phyloP scores from a whole-genome alignment of 192 early-diverging fungal genomes.

The Lobosporangium transversale region DNA sequence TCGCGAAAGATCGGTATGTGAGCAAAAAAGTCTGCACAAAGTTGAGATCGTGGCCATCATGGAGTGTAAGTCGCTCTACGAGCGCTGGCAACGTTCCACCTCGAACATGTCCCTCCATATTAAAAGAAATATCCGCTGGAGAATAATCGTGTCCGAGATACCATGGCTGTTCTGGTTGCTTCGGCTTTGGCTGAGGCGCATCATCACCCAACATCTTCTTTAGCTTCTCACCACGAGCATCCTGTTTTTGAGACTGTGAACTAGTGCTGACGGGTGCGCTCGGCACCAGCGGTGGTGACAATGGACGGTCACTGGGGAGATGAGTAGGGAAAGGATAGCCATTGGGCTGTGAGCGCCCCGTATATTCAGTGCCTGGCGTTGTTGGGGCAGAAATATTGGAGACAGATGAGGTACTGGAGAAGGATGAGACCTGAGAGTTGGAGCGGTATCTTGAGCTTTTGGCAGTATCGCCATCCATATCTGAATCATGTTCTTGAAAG shows the following conservation, averaged over 20 bases:
- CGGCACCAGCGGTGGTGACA: constrained; percentile 40
- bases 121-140: constrained; percentile 79
- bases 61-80: constrained; percentile 89
- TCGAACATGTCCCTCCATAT: constrained; percentile 88
- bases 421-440: constrained; percentile 31
- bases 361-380: constrained; percentile 29
- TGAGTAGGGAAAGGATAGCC: constrained; percentile 11
- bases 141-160: constrained; percentile 83
- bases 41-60: constrained; percentile 83
- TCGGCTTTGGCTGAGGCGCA: constrained; percentile 36
- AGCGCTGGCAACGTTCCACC: constrained; percentile 90
- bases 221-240: constrained; percentile 55
- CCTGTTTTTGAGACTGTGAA: constrained; percentile 4
- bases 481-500: constrained; percentile 35
- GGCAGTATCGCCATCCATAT: constrained; percentile 15
- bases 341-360: constrained; percentile 23
- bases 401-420: constrained; percentile 27
- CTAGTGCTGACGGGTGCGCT: constrained; percentile 9
- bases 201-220: constrained; percentile 72
- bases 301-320: constrained; percentile 37
- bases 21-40: constrained; percentile 91
- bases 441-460: constrained; percentile 27
- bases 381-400: constrained; percentile 32
- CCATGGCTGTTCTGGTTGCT: constrained; percentile 68
- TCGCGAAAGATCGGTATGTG: constrained; percentile 94